phyloP scores from a whole-genome alignment of 2,329 filamentous ascomycete species.

The Falciphora oryzae region DNA sequence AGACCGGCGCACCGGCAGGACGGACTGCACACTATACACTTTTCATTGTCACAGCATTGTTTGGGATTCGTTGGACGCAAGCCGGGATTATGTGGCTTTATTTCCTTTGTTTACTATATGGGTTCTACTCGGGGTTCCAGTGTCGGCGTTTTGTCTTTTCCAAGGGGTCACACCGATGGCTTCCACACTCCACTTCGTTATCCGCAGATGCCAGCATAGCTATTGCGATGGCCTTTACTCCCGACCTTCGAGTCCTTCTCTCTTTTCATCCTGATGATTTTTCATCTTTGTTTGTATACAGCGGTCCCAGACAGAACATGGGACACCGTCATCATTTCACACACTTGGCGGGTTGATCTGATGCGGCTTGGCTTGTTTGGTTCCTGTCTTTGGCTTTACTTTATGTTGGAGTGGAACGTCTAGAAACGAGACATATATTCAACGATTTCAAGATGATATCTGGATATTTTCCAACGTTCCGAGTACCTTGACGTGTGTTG shows the following conservation, averaged over 20 bases:
- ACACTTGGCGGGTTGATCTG: not conserved
- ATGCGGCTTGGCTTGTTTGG: not conserved
- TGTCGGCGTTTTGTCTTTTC: not conserved
- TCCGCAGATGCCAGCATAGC: not conserved
- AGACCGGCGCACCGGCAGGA: not conserved
- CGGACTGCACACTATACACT: not conserved
- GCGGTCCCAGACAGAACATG: not conserved
- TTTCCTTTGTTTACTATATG: not conserved
- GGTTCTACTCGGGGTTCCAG: not conserved
- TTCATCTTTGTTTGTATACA: not conserved
- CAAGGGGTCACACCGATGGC: not conserved
- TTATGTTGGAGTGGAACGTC: not conserved
- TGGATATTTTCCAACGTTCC: not conserved
- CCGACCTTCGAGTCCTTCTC: conserved; percentile 1
- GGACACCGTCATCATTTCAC: not conserved
- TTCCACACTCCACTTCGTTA: not conserved
- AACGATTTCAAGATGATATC: not conserved
- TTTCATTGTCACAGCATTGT: not conserved
- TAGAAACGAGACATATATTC: not conserved
- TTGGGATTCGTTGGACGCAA: not conserved
- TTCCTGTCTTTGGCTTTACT: not conserved
- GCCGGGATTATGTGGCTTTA: not conserved
- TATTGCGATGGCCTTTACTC: conserved; percentile 1
- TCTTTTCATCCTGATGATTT: not conserved
- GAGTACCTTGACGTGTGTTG: not conserved